Evolutionary conservation across 345 rosid genomes (phyloP).

Genomic region (Mangifera indica): DNA sequence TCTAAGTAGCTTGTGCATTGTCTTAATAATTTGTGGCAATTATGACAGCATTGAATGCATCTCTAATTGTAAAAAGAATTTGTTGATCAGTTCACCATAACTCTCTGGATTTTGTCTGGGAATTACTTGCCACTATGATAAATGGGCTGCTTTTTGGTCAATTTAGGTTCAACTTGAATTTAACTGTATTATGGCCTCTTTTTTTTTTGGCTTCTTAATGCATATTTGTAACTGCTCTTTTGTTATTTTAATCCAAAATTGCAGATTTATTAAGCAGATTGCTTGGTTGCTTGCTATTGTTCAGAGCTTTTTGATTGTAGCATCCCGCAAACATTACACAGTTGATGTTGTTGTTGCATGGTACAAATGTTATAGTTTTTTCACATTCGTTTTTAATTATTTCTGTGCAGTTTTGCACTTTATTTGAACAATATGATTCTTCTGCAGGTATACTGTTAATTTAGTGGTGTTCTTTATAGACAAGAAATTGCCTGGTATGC

Average conservation of each 20-base stretch:
- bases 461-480: conserved; percentile 90
- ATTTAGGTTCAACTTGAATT: background rate
- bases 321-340: conserved; percentile 97
- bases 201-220: background rate
- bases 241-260: conserved; percentile 19
- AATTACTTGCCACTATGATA: background rate
- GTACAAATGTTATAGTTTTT: conserved; percentile 34
- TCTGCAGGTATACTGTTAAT: conserved; percentile 88
- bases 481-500: conserved; percentile 95
- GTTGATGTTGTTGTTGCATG: conserved; percentile 97
- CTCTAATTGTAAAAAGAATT: background rate
- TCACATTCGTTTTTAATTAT: background rate
- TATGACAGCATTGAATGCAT: background rate
- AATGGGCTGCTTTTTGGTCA: background rate
- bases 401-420: conserved; percentile 14
- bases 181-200: background rate
- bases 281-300: conserved; percentile 80
- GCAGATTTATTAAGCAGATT: conserved; percentile 78
- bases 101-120: background rate
- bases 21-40: background rate
- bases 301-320: conserved; percentile 89
- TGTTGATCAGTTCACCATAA: background rate
- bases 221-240: background rate
- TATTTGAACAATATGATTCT: conserved; percentile 4
- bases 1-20: background rate